Base-by-base conservation (phyloP, 2,329 filamentous ascomycete species). In the Tolypocladium nubicola region DNA sequence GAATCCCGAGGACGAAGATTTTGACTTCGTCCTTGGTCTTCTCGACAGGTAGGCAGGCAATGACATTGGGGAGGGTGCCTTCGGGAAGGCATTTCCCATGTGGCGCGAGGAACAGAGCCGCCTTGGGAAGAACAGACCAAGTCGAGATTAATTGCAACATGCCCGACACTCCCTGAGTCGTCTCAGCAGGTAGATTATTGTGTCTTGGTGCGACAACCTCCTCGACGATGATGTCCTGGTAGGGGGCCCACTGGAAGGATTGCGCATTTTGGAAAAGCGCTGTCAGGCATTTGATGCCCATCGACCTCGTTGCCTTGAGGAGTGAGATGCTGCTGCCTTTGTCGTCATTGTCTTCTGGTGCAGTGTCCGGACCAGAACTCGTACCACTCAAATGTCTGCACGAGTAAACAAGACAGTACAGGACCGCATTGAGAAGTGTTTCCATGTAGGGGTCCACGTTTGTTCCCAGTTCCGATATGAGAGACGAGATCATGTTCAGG, bases 1-100 rank as follows among this genome's bases (percentile, higher is more conserved):
- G 71, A 47, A 97, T 86, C 13, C 84, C 80, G 37, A 99, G 76
- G 1, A 92, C 83, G 68, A 90, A 96, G 0, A 88, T 74, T 67
- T 92, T 94, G 57, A 99, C 92, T 57, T 91, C 87, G 60, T 93
- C 89, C 69, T 94, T 94, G 0, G 89, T 84, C 56, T 88, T 93
- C 52, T 82, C 79, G 7, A 88, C 79, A 5, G 79, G 78, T 33
- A 99, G 74, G 64, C 87, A 88, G 61, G 89, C 84, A 45, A 90
- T 82, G 19, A 96, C 73, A 63, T 86, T 85, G 19, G 77, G 77
- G 37, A 97, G 68, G n/a, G 93, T 76, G 19, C 85, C 81, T 9
- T 80, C 71, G 14, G 87, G 82, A 41, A 77, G 69, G 4, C 70
- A 70, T 16, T 65, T 63, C 11, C 60, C 65, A 54, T 73, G 68